Base-by-base conservation (phyloP, 1,284 basidiomycete species). In the Boletus mariae region DNA sequence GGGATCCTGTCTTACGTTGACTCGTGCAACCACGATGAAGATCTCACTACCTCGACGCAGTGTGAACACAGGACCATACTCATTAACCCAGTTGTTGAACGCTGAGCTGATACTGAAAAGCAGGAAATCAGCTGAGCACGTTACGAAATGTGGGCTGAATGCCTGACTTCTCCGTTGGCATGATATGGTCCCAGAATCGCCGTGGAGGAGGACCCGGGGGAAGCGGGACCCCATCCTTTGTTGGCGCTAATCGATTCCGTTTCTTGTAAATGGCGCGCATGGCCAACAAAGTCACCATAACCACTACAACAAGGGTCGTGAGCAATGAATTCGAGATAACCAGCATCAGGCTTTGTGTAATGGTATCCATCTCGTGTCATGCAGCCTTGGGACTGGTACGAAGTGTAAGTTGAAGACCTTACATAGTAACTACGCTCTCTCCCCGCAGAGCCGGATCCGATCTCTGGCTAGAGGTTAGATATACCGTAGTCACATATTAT, bases 41-140 rank as follows among this genome's bases (percentile, higher is more conserved):
- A 67, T 48, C 8, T 63, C 52, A 1, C 53, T 47, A 5, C 73
- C 73, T 25, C 57, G 65, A 31, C 60, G 55, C 32, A 74, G 57
- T 0, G 65, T 59, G 44, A 72, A 53, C 1, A 75, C 62, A 9
- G 73, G 68, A 7, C 71, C 75, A 48, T 74, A 75, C 41, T 62
- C 40, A 1, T 59, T 45, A 1, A 64, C 60, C 71, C 66, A 69
- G 10, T 66, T 59, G 6, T 57, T 40, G 23, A 69, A 50, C 3
- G 61, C 59, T 13, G 51, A 42, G 23, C 57, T 47, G 41, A 66
- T 51, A 10, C 66, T 67, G 41, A 43, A 38, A 17, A 2, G 46
- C 4, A n/a, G 7, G 0, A 4, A 25, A 20, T 59, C 1, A 47
- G 12, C 17, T 47, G 34, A 6, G 11, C 13, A 1, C 10, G 3